Evolutionary conservation across 306 rosid genomes (phyloP), one percentile per base, ranked within the genome.

Genomic region (Lathyrus aphaca): DNA sequence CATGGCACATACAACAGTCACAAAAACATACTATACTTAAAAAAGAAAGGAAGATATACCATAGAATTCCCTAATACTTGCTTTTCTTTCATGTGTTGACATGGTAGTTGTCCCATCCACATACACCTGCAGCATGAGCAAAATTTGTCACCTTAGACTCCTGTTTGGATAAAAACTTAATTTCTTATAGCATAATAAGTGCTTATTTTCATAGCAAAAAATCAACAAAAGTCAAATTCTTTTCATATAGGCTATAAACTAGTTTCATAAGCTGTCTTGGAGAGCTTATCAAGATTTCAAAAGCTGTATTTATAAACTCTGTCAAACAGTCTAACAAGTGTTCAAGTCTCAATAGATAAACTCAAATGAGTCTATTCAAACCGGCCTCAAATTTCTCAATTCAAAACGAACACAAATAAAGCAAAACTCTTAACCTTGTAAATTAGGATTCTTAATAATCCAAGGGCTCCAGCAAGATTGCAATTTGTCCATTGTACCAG

Each of bases 91-190:
- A 73, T 90, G 88, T 11, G 96, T 90, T 62, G 97, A 86, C 98
- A 93, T 90, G 74, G 97, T 93, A 68, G 98, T 93, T 62, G 98
- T 82, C 50, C 98, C 98, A 76, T 93, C 98, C 84, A 88, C 97
- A 64, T 88, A 90, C 56, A 93, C 98, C 98, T 93, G 81, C 69
- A 71, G 38, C 58, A 70, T 27, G 70, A 69, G 46, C 43, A 16
- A 71, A 68, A 59, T 61, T 78, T 61, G 19, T 49, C 40, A 40
- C 64, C 50, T 64, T 66, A 76, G 8, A 46, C 21, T 3, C 21
- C 53, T 14, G 10, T 46, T 46, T 46, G 19, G 21, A 46, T 46
- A n/a, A 46, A 46, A 0, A 3, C 19, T 46, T 13, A 46, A 15
- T 15, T 46, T 8, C 16, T 43, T 4, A 43, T 14, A 13, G 8